These are phyloP conservation scores for Infundibulicybe gibba DNA, from an alignment of 768 basidiomycete species.

Conservation along the genomic window DNA sequence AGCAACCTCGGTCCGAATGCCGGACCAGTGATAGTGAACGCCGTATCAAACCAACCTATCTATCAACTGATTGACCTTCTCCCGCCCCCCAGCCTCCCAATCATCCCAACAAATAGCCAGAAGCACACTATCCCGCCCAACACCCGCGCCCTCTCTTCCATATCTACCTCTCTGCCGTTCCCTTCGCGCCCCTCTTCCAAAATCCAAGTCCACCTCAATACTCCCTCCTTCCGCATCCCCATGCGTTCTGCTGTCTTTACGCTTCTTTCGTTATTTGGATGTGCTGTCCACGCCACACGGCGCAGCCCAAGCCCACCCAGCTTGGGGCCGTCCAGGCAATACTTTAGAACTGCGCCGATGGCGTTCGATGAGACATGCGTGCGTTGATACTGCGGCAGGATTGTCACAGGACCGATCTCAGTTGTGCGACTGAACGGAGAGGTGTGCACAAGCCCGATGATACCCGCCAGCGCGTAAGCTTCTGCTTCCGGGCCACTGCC, in stretches of 20 bases:
- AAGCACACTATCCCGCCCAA: constrained; percentile 33
- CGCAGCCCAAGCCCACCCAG: constrained; percentile 47
- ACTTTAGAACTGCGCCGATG: constrained; percentile 35
- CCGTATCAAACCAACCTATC: constrained; percentile 7
- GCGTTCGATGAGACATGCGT: constrained; percentile 48
- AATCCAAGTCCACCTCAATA: constrained; percentile 45
- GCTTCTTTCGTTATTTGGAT: constrained; percentile 40
- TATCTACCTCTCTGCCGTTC: constrained; percentile 14
- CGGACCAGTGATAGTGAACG: too few species aligned
- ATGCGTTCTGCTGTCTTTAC: constrained; percentile 44
- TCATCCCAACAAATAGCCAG: constrained; percentile 45
- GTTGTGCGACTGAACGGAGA: constrained; percentile 24
- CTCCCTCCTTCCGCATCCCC: constrained; percentile 49
- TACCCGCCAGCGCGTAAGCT: constrained; percentile 35
- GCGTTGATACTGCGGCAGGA: constrained; percentile 43
- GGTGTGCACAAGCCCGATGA: constrained; percentile 40
- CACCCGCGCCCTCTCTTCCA: constrained; percentile 19
- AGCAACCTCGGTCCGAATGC: too few species aligned
- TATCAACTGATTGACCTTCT: constrained; percentile 30
- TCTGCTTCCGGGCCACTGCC: constrained; percentile 12
- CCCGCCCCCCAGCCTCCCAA: constrained; percentile 45
- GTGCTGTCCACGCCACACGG: constrained; percentile 52
- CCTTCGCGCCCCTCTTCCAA: constrained; percentile 21
- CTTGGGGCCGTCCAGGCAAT: constrained; percentile 30
- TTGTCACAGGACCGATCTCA: constrained; percentile 49